phyloP scores from a whole-genome alignment of 2,329 filamentous ascomycete genomes.

The Ascochyta viciae-villosae region DNA sequence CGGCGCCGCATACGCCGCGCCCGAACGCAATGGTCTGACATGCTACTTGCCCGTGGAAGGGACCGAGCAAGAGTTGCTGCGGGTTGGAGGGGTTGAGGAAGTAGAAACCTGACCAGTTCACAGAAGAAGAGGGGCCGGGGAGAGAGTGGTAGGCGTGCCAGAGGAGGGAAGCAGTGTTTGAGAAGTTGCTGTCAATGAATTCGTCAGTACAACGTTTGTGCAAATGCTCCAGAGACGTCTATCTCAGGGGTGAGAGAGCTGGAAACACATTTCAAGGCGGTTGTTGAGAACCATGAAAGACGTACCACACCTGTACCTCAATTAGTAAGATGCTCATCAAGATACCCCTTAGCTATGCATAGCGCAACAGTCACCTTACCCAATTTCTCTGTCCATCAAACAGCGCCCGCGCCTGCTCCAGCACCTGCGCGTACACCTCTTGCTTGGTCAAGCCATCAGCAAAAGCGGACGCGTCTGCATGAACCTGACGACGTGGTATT shows the following conservation, averaged over 20 bases:
- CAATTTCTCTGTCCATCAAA: constrained; percentile 79
- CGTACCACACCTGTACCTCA: constrained; percentile 13
- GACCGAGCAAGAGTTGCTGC: constrained; percentile 73
- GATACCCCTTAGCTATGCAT: no score
- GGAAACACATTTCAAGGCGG: background rate
- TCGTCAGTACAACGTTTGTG: background rate
- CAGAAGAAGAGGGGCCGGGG: constrained; percentile 66
- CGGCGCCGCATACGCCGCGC: constrained; percentile 76
- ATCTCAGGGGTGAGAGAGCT: background rate
- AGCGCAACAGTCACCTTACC: constrained; percentile 56
- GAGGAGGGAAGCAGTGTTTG: constrained; percentile 76
- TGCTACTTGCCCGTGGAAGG: constrained; percentile 79
- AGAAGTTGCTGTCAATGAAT: constrained; percentile 61
- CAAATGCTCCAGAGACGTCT: background rate
- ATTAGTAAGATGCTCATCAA: background rate
- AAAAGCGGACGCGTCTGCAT: constrained; percentile 82
- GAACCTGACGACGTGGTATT: constrained; percentile 58
- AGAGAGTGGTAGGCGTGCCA: constrained; percentile 83
- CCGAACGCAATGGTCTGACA: constrained; percentile 80
- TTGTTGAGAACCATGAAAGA: background rate
- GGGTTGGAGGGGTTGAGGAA: constrained; percentile 47
- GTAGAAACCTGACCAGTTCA: constrained; percentile 79
- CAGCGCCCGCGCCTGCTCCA: constrained; percentile 72
- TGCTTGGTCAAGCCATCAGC: constrained; percentile 69
- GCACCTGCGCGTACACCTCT: constrained; percentile 76